Evolutionary conservation across 2,329 filamentous ascomycete genomes (phyloP).

Genomic region (Trichoderma hamatum): DNA sequence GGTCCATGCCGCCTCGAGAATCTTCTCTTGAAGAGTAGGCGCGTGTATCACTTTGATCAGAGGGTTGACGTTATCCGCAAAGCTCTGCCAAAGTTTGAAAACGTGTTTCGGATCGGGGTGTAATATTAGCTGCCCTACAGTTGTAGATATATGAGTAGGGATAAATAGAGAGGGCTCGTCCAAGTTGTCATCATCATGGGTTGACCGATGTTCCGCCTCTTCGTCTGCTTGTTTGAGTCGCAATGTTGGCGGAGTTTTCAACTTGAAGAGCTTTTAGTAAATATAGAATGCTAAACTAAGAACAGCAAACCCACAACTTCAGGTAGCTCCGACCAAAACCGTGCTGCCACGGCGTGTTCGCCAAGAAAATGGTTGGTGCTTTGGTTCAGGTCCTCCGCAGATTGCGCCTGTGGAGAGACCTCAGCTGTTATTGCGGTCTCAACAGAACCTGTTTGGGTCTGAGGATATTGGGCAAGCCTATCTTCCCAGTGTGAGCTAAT

Average conservation of each 20-base stretch:
- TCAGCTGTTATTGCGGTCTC: background rate
- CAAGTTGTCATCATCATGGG: background rate
- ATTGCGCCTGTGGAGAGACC: background rate
- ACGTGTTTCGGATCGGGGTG: conserved; percentile 68
- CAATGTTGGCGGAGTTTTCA: conserved; percentile 5
- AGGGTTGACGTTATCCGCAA: conserved; percentile 74
- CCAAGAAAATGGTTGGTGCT: background rate
- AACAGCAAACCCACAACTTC: conserved; percentile 1
- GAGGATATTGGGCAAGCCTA: background rate
- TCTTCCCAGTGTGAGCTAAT: conserved; percentile 13
- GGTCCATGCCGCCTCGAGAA: conserved; percentile 64
- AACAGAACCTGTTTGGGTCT: background rate
- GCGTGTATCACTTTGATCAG: conserved; percentile 73
- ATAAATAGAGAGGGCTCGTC: background rate
- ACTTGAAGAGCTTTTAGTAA: background rate
- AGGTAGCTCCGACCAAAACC: conserved; percentile 4
- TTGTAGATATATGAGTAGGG: background rate
- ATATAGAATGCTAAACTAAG: background rate
- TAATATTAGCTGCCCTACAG: conserved; percentile 36
- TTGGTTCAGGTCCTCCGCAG: background rate
- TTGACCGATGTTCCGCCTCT: background rate
- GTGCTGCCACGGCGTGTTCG: background rate
- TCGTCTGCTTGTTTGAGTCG: background rate
- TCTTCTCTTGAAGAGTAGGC: conserved; percentile 66
- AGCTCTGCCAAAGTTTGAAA: conserved; percentile 73